Percentiles rank a stretch among this genome's conserved stretches.
Evolutionary conservation across 352 stramenopile species (phyloP).

Genomic region (Phytophthora hibernalis): DNA sequence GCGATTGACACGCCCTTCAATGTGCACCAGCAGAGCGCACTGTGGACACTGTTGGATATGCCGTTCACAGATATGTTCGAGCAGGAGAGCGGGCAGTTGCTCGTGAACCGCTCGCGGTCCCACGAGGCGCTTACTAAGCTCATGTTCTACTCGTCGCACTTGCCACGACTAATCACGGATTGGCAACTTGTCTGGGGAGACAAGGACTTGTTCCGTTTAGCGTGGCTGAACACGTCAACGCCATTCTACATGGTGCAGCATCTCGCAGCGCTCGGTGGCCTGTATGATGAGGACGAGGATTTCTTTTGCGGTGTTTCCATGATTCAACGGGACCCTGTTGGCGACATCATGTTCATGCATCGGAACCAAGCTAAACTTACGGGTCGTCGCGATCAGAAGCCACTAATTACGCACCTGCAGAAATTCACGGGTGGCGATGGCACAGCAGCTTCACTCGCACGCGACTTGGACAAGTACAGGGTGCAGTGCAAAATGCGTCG

Average conservation of each 20-base stretch:
- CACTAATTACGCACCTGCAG: constrained; percentile 73
- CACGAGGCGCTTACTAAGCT: constrained; percentile 64
- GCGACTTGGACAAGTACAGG: constrained; percentile 76
- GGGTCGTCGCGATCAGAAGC: constrained; percentile 63
- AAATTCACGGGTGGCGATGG: constrained; percentile 82
- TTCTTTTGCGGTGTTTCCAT: constrained; percentile 87
- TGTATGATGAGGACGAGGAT: constrained; percentile 54
- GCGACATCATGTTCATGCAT: constrained; percentile 84
- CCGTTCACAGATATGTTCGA: constrained; percentile 90
- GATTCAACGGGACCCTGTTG: constrained; percentile 75
- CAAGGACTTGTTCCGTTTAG: constrained; percentile 82
- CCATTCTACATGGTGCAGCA: constrained; percentile 77
- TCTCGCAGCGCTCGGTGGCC: constrained; percentile 56
- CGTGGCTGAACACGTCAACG: constrained; percentile 78
- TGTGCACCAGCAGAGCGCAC: constrained; percentile 66
- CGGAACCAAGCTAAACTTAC: constrained; percentile 83
- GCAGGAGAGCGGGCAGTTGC: constrained; percentile 80
- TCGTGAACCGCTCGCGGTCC: constrained; percentile 63
- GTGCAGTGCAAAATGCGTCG: constrained; percentile 67
- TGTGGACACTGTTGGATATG: constrained; percentile 84
- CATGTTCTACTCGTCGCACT: constrained; percentile 80
- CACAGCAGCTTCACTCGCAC: constrained; percentile 49
- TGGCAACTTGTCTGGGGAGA: constrained; percentile 71
- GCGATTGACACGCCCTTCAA: constrained; percentile 71
- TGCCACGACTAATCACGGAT: constrained; percentile 64